These are phyloP conservation scores for Neurospora pannonica DNA, from an alignment of 495 filamentous ascomycete genomes.

Conservation along the genomic window DNA sequence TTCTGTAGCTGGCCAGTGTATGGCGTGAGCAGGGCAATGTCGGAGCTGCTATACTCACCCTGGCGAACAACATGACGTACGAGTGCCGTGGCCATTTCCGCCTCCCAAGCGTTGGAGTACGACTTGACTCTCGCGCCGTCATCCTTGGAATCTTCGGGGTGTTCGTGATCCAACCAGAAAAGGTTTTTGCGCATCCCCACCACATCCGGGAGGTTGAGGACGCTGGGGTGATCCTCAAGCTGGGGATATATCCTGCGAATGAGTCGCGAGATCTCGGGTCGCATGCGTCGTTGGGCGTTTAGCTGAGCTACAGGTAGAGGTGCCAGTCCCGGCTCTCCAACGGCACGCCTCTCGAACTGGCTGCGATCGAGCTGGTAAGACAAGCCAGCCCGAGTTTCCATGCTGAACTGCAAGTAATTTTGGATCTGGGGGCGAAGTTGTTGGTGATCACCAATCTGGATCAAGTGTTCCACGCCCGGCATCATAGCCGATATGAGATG, in stretches of 20 bases:
- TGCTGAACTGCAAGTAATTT: conserved; percentile 17
- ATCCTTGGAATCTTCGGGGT: conserved; percentile 44
- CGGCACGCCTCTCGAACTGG: conserved; percentile 22
- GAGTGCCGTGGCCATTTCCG: conserved; percentile 54
- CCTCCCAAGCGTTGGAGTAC: conserved; percentile 58
- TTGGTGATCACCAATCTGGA: conserved; percentile 69
- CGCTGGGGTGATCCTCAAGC: conserved; percentile 48
- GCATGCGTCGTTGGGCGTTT: conserved; percentile 52
- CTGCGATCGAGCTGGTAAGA: conserved; percentile 17
- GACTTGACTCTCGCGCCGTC: conserved; percentile 43
- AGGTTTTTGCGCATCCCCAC: conserved; percentile 54
- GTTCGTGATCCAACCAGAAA: conserved; percentile 66
- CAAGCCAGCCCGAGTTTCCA: conserved; percentile 10
- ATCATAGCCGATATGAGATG: conserved; percentile 60
- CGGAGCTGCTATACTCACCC: conserved; percentile 48
- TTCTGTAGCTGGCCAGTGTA: conserved; percentile 64
- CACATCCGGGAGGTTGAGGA: conserved; percentile 49
- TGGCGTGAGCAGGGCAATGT: conserved; percentile 75
- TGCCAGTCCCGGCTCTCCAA: conserved; percentile 9
- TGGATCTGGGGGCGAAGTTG: conserved; percentile 53
- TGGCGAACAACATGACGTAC: conserved; percentile 65
- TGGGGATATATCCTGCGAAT: conserved; percentile 57
- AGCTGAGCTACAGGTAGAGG: conserved; percentile 33
- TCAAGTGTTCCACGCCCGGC: conserved; percentile 60
- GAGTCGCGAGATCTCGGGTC: conserved; percentile 51